Conservation (phyloP, 164 flowering plant species). For the Chloranthus sessilifolius region DNA sequence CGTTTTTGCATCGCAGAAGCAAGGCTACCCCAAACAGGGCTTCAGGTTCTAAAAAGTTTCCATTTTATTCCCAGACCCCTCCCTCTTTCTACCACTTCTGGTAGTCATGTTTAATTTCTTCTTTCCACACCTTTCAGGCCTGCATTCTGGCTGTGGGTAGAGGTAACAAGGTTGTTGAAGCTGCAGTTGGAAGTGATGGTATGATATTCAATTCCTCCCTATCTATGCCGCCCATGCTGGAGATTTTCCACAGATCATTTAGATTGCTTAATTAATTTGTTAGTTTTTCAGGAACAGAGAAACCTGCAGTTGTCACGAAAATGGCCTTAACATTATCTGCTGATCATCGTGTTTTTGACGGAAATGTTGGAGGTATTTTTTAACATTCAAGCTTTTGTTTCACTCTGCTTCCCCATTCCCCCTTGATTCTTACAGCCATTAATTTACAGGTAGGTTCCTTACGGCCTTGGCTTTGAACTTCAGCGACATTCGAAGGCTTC, state of each 20-base stretch:
- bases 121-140: conserved; percentile 47
- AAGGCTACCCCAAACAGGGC: too few relatives aligned
- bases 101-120: neutral
- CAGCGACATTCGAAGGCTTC: conserved; percentile 69
- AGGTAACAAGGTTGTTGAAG: conserved; percentile 84
- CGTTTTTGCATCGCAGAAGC: too few relatives aligned
- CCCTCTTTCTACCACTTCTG: too few relatives aligned
- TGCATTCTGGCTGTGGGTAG: conserved; percentile 97
- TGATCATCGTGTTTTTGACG: conserved; percentile 91
- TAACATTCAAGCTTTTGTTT: neutral
- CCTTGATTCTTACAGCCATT: neutral
- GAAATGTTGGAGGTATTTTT: conserved; percentile 75
- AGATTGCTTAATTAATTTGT: neutral
- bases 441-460: conserved; percentile 63
- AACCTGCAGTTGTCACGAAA: conserved; percentile 67
- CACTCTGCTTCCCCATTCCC: neutral
- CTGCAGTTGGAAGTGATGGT: conserved; percentile 70
- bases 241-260: neutral
- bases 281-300: conserved; percentile 54
- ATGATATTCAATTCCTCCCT: conserved; percentile 14
- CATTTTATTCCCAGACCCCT: too few relatives aligned
- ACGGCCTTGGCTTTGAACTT: conserved; percentile 59
- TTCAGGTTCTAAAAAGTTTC: too few relatives aligned
- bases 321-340: conserved; percentile 87
- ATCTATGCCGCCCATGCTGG: neutral